Evolutionary conservation across 768 basidiomycete genomes (phyloP).

Genomic region (Sistotremastrum niveocremeum): DNA sequence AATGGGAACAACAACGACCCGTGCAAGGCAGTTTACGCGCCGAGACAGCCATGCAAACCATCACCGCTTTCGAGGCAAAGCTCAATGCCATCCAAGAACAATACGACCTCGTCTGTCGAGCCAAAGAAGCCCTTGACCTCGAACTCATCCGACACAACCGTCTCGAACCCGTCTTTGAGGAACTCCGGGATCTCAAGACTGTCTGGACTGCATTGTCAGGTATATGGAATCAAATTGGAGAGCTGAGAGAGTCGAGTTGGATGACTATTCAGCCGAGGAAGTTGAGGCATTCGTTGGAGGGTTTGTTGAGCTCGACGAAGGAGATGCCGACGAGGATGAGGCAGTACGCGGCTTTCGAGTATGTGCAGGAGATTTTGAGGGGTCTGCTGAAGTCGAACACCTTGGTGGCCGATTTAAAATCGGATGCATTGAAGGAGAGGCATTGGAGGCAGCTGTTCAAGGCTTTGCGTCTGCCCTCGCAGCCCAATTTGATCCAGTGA

Average conservation of each 20-base stretch:
- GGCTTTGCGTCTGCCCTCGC: slow-evolving; percentile 56
- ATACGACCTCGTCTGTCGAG: slow-evolving; percentile 87
- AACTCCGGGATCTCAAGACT: slow-evolving; percentile 89
- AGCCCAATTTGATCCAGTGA: slow-evolving; percentile 65
- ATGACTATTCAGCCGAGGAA: slow-evolving; percentile 89
- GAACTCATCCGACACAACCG: slow-evolving; percentile 84
- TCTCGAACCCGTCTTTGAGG: slow-evolving; percentile 88
- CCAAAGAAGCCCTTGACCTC: slow-evolving; percentile 93
- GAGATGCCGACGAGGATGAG: slow-evolving; percentile 99
- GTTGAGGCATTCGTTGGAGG: slow-evolving; percentile 85
- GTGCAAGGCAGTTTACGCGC: slow-evolving; percentile 95
- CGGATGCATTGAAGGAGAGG: slow-evolving; percentile 91
- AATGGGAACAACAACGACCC: slow-evolving; percentile 95
- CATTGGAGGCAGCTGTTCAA: slow-evolving; percentile 99
- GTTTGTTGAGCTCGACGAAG: slow-evolving; percentile 82
- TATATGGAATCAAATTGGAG: slow-evolving; percentile 87
- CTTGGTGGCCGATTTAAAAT: slow-evolving; percentile 87
- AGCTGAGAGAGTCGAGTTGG: slow-evolving; percentile 83
- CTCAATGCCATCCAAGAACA: slow-evolving; percentile 84
- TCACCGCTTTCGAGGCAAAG: slow-evolving; percentile 90
- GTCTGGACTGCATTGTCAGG: slow-evolving; percentile 99
- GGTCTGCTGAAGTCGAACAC: slow-evolving; percentile 81
- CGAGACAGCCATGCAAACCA: slow-evolving; percentile 90
- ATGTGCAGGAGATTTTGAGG: slow-evolving; percentile 83
- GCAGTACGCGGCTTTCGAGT: slow-evolving; percentile 97